Evolutionary conservation across 106 monocot genomes (phyloP), one percentile per base, ranked within the genome.

Genomic region (Gastrodia elata): DNA sequence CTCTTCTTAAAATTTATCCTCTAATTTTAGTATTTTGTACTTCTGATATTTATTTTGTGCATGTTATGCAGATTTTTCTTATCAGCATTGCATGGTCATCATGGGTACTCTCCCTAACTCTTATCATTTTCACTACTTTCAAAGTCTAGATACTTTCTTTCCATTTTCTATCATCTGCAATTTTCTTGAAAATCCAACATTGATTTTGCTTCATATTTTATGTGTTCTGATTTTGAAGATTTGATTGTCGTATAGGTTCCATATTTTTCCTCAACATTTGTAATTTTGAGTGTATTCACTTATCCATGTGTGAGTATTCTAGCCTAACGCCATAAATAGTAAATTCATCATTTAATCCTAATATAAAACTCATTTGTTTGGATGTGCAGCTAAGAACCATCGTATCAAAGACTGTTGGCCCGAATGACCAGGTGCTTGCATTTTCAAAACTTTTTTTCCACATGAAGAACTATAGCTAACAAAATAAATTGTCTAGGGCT

Each of bases 81-180:
- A 87, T 85, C 46, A 89, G 94, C 76, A 77, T 95, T 39, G 77
- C 94, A 30, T 95, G 94, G 94, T 78, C 91, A 25, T 85, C 82
- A 32, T 95, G 94, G 94, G 94, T 94, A 91, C 18, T 75, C 68
- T 44, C 68, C 77, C 38, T 4, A 42, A 61, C 28, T 61, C 32
- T 30, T 61, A 32, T 61, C 32, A 32, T 61, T 30, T 28, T 61
- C 28, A 32, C 6, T 32, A 52, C 52, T n/a, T 52, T 52, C 52
- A 52, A 52, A 52, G 46, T n/a, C 13, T 61, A 30, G 22, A 28
- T 61, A 13, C 61, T 61, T 61, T 61, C 61, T 28, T 30, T 28
- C 18, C 5, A 20, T n/a, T 49, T 49, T 49, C 18, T 49, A 49
- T 49, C 20, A 49, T 2, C 36, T 33, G 25, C 65, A 18, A 65